Base-by-base conservation (phyloP, 306 rosid species). In the Parietaria judaica region DNA sequence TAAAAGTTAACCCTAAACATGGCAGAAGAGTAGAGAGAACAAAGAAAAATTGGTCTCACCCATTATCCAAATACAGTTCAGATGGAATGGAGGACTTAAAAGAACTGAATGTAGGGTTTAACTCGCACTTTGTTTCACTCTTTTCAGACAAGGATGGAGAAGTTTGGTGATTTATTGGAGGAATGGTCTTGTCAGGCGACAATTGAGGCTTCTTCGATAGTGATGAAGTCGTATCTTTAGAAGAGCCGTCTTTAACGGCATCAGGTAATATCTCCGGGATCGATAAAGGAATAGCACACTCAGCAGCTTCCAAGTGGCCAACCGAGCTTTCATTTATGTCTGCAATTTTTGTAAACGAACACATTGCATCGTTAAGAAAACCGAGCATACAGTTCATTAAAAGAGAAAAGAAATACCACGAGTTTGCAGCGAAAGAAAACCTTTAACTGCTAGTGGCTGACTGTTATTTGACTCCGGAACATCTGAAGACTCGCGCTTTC, bases 11-110 rank as follows among this genome's bases (percentile, higher is more conserved):
- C 31, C 31, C 31, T 53, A 41, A 23, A 48, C 23, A 5, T 43
- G 11, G 17, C 12, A 16, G 16, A 59, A 61, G 37, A 45, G 53
- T 56, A 62, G 14, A 14, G 15, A 11, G 15, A 8, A 58, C 15
- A 61, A 43, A 44, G 36, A 31, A 41, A 56, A 35, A 36, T 3
- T 36, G 35, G 23, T 68, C 96, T n/a, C 53, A 89, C 96, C 84
- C 71, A 68, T 69, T 62, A 56, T 71, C 94, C 31, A 81, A 70
- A 63, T 65, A 58, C 17, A 66, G 51, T 50, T 73, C 83, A 44
- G 76, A 57, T 15, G 58, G 67, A 66, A 15, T 51, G 44, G 14
- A 1, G 37, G 62, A 68, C 62, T 74, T 45, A 38, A 37, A 50
- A 38, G 66, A 51, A 72, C 60, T 67, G 49, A 41, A 59, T 36